Evolutionary conservation across 106 monocot species (phyloP).

Genomic region (Dactylorhiza incarnata): DNA sequence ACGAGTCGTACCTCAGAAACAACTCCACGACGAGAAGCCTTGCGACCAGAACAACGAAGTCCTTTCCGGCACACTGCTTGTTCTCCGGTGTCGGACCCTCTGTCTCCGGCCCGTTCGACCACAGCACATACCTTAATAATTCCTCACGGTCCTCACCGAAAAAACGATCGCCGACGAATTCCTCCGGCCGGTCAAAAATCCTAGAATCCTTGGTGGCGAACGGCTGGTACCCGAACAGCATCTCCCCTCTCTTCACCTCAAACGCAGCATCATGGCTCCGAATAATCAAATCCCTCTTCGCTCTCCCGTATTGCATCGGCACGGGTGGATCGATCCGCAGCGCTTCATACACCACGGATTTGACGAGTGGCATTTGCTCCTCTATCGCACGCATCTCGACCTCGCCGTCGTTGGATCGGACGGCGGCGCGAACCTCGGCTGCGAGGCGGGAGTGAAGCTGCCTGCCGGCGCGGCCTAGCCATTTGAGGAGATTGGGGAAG

Average conservation of each 20-base stretch:
- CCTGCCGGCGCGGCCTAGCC: conserved; percentile 49
- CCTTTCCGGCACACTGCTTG: conserved; percentile 98
- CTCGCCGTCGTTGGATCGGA: conserved; percentile 32
- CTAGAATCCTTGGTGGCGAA: conserved; percentile 78
- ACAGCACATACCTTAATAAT: conserved; percentile 58
- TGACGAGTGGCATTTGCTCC: conserved; percentile 61
- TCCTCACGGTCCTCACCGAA: conserved; percentile 50
- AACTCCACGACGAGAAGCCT: conserved; percentile 61
- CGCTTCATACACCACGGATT: conserved; percentile 83
- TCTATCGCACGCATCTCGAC: conserved; percentile 43
- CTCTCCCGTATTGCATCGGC: conserved; percentile 73
- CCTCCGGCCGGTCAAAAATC: conserved; percentile 64
- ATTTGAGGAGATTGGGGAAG: conserved; percentile 62
- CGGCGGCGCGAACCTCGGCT: conserved; percentile 61
- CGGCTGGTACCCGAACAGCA: conserved; percentile 94
- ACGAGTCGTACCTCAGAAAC: conserved; percentile 71
- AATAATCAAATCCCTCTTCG: conserved; percentile 65
- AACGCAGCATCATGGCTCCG: conserved; percentile 73
- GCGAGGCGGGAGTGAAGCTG: conserved; percentile 54
- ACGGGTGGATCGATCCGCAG: conserved; percentile 91
- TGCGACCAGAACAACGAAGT: conserved; percentile 68
- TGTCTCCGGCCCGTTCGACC: conserved; percentile 93
- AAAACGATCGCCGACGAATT: conserved; percentile 79
- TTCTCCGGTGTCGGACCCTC: conserved; percentile 50
- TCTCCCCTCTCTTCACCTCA: conserved; percentile 61